Evolutionary conservation across 2,329 filamentous ascomycete genomes (phyloP).

Genomic region (Anisogramma anomala): DNA sequence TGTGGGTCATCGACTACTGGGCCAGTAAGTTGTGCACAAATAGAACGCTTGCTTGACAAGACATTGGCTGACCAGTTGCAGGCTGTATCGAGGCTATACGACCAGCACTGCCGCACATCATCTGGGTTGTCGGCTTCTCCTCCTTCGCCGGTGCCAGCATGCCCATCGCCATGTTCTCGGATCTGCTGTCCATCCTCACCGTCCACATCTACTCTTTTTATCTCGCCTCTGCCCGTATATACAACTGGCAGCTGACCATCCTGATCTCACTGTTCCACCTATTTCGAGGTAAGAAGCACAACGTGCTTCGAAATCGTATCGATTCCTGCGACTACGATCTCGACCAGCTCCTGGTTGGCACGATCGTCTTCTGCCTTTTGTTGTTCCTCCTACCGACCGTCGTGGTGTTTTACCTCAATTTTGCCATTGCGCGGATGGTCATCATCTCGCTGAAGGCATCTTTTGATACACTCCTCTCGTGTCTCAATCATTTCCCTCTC

Average conservation of each 20-base stretch:
- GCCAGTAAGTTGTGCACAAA: conserved; percentile 46
- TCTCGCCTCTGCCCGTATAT: conserved; percentile 89
- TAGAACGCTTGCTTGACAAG: neutral
- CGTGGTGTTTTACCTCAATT: conserved; percentile 92
- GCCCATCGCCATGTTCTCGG: conserved; percentile 91
- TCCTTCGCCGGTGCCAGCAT: conserved; percentile 94
- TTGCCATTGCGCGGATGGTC: conserved; percentile 84
- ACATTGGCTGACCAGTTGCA: conserved; percentile 24
- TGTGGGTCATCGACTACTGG: conserved; percentile 99
- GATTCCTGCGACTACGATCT: conserved; percentile 98
- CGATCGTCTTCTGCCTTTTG: conserved; percentile 88
- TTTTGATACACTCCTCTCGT: conserved; percentile 85
- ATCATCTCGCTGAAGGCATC: conserved; percentile 88
- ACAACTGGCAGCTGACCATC: conserved; percentile 96
- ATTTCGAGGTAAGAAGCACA: conserved; percentile 95
- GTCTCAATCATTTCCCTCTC: conserved; percentile 91
- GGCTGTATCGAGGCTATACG: conserved; percentile 66
- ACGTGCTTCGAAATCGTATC: conserved; percentile 91
- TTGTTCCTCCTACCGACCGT: conserved; percentile 94
- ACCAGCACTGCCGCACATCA: conserved; percentile 71
- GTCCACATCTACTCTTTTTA: conserved; percentile 98
- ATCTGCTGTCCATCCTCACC: conserved; percentile 81
- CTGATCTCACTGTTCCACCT: conserved; percentile 96
- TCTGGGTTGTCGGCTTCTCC: conserved; percentile 88
- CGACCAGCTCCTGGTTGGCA: conserved; percentile 89